Conservation (phyloP, 768 basidiomycete genomes). For the Baorangia bicolor region DNA sequence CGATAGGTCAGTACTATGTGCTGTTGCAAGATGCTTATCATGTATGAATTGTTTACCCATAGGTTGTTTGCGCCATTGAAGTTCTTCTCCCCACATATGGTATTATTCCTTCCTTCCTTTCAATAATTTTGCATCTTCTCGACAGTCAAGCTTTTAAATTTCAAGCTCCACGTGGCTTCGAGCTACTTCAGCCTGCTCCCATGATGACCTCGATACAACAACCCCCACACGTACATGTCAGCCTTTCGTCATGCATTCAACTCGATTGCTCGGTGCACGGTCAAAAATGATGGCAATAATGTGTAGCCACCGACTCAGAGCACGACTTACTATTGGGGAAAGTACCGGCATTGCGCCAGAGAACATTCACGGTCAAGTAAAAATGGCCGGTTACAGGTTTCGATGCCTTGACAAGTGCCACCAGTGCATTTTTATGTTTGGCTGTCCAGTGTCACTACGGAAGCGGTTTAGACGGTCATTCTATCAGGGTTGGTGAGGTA, state of each 20-base stretch:
- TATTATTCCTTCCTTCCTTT: neutral
- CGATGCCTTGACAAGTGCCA: neutral
- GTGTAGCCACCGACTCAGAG: neutral
- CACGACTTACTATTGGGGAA: neutral
- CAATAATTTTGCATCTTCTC: neutral
- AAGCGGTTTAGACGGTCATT: neutral
- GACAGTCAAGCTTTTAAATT: neutral
- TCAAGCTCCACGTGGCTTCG: neutral
- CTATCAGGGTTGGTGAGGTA: neutral
- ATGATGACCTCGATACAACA: neutral
- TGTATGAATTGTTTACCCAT: neutral
- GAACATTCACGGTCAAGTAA: neutral
- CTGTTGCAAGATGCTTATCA: neutral
- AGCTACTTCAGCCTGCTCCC: neutral
- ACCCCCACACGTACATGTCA: neutral
- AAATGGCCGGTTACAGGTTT: neutral
- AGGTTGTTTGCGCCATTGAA: neutral
- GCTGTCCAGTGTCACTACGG: neutral
- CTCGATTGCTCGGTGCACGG: neutral
- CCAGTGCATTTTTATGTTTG: neutral
- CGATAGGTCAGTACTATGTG: neutral
- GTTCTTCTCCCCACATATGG: neutral
- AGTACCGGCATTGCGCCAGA: neutral
- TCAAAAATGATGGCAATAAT: neutral
- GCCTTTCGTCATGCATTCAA: neutral